phyloP scores from a whole-genome alignment of 2,329 filamentous ascomycete species.

The Verticillium klebahnii region DNA sequence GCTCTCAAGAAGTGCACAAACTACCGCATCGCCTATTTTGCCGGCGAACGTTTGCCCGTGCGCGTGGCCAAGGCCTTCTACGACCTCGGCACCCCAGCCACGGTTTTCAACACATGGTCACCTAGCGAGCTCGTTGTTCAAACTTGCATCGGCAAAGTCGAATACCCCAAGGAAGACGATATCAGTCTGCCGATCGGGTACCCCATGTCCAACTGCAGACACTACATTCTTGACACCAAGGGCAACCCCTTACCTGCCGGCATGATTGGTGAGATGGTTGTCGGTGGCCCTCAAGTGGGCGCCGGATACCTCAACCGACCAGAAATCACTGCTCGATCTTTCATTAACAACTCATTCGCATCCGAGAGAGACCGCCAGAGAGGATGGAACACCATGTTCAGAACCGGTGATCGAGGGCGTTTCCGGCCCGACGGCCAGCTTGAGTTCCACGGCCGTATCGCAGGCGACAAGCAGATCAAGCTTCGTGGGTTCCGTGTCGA shows the following conservation, averaged over 20 bases:
- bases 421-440: slow-evolving; percentile 30
- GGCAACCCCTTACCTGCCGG: slow-evolving; percentile 25
- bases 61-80: slow-evolving; percentile 17
- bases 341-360: slow-evolving; percentile 14
- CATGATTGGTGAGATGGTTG: slow-evolving; percentile 34
- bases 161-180: slow-evolving; percentile 10
- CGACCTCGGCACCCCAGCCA: slow-evolving; percentile 16
- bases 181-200: slow-evolving; percentile 17
- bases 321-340: slow-evolving; percentile 10
- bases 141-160: slow-evolving; percentile 15
- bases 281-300: slow-evolving; percentile 36
- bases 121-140: slow-evolving; percentile 18
- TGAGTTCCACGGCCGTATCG: slow-evolving; percentile 28
- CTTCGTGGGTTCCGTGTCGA: slow-evolving; percentile 29
- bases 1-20: slow-evolving; percentile 14
- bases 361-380: slow-evolving; percentile 15
- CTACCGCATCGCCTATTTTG: slow-evolving; percentile 17
- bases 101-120: slow-evolving; percentile 17
- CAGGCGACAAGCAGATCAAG: slow-evolving; percentile 32
- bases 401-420: slow-evolving; percentile 36
- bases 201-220: slow-evolving; percentile 22
- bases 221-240: slow-evolving; percentile 33
- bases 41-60: slow-evolving; percentile 17
- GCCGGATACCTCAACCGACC: slow-evolving; percentile 32
- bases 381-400: slow-evolving; percentile 31